A percentile compares a stretch with the other conserved stretches of the same genome.
Evolutionary conservation across 768 basidiomycete genomes (phyloP).

Genomic region (Xerocomellus amylosporus): DNA sequence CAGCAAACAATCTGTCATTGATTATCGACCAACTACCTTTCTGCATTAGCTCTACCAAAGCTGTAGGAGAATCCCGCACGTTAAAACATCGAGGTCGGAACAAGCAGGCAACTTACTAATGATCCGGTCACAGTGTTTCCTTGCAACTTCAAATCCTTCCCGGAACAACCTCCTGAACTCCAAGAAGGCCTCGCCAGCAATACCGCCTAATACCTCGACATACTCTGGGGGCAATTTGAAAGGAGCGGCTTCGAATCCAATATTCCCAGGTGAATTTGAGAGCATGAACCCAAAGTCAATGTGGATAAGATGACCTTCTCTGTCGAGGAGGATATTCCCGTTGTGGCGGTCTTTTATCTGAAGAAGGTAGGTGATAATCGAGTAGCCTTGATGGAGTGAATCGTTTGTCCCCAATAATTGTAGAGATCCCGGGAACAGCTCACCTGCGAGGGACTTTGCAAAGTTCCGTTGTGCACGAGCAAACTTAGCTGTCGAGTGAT

Average conservation of each 20-base stretch:
- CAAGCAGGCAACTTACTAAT: constrained; percentile 57
- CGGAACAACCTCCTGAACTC: constrained; percentile 88
- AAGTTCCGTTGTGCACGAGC: constrained; percentile 91
- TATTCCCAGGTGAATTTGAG: constrained; percentile 93
- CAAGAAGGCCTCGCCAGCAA: constrained; percentile 66
- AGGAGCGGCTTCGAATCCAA: constrained; percentile 98
- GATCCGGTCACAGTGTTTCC: constrained; percentile 96
- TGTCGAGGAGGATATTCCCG: constrained; percentile 94
- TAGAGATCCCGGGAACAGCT: constrained; percentile 3
- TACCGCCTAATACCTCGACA: constrained; percentile 90
- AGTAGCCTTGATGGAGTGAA: constrained; percentile 63
- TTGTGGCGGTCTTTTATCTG: constrained; percentile 99
- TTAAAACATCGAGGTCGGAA: not conserved
- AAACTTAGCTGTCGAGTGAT: constrained; percentile 83
- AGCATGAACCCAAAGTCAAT: constrained; percentile 99
- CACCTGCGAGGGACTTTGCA: constrained; percentile 85
- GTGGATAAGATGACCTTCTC: constrained; percentile 92
- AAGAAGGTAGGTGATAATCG: constrained; percentile 91
- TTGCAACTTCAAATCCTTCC: constrained; percentile 88
- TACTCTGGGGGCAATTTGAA: constrained; percentile 97
- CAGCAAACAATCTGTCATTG: not conserved
- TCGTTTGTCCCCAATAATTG: not conserved
- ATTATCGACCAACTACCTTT: constrained; percentile 54
- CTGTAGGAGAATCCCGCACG: constrained; percentile 32
- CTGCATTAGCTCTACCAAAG: constrained; percentile 96